These are phyloP conservation scores for Phytophthora megakarya DNA, from an alignment of 352 stramenopile genomes.

Conservation along the genomic window DNA sequence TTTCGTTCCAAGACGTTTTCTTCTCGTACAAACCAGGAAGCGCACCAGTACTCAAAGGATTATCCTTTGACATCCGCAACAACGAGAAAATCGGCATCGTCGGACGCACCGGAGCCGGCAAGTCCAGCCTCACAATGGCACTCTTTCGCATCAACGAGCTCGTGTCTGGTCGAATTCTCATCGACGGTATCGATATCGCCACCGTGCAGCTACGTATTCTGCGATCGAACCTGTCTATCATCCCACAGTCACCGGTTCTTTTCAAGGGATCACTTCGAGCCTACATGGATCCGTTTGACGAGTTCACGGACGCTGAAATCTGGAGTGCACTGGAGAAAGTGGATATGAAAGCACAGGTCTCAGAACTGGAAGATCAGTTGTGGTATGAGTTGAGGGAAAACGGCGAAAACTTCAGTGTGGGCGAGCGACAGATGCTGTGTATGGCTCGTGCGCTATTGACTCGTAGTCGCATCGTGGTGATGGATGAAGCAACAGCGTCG, in stretches of 20 bases:
- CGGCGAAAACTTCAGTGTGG: constrained; percentile 93
- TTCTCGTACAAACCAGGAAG: too few relatives aligned
- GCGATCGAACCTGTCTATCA: constrained; percentile 88
- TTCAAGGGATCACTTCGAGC: constrained; percentile 92
- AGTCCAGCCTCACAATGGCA: constrained; percentile 84
- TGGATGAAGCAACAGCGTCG: constrained; percentile 76
- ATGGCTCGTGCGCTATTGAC: constrained; percentile 92
- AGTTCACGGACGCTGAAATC: constrained; percentile 78
- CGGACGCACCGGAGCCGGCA: constrained; percentile 87
- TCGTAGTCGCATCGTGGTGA: constrained; percentile 76
- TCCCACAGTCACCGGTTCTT: constrained; percentile 94
- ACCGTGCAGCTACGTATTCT: constrained; percentile 82
- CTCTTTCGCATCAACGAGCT: constrained; percentile 92
- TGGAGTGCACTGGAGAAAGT: constrained; percentile 53
- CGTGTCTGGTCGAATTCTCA: constrained; percentile 72
- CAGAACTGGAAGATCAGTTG: too few relatives aligned
- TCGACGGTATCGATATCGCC: constrained; percentile 88
- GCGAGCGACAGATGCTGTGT: constrained; percentile 94
- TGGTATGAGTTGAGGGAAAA: too few relatives aligned
- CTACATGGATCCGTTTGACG: constrained; percentile 91
- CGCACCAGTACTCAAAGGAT: too few relatives aligned
- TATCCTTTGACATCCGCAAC: too few relatives aligned
- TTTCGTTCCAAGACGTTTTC: too few relatives aligned
- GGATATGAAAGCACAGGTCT: too few relatives aligned
- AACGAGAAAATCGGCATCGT: constrained; percentile 90